A percentile compares a stretch with the other conserved stretches of the same genome.
These are phyloP conservation scores for Ascobolus immersus DNA, from an alignment of 495 filamentous ascomycete genomes.

Conservation along the genomic window DNA sequence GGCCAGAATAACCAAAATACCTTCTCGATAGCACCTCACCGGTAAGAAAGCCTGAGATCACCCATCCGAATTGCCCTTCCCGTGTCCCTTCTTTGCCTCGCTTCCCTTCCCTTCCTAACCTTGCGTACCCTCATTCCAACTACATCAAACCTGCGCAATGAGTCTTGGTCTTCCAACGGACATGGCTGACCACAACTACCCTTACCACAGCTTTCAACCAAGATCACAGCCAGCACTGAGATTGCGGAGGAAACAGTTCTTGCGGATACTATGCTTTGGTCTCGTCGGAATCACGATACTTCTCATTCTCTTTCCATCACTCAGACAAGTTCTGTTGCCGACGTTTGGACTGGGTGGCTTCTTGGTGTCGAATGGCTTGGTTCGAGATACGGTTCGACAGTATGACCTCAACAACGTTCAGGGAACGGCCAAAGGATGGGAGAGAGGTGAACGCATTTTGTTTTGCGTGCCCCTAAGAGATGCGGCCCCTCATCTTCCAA, in stretches of 20 bases:
- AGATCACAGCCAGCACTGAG: slow-evolving; percentile 49
- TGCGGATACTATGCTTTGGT: slow-evolving; percentile 31
- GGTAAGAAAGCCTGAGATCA: slow-evolving; percentile 33
- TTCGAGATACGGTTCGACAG: slow-evolving; percentile 63
- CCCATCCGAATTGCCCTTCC: slow-evolving; percentile 7
- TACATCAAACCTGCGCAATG: neutral
- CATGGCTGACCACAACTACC: too few species aligned
- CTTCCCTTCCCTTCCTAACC: slow-evolving; percentile 1
- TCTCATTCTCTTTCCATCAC: slow-evolving; percentile 35
- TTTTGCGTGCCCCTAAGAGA: slow-evolving; percentile 89
- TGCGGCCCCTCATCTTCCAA: slow-evolving; percentile 72
- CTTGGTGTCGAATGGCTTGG: too few species aligned
- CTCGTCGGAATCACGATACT: slow-evolving; percentile 23
- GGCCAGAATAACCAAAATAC: too few species aligned
- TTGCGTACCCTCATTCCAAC: slow-evolving; percentile 2
- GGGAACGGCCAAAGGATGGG: slow-evolving; percentile 77
- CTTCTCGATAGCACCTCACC: slow-evolving; percentile 74
- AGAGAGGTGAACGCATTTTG: slow-evolving; percentile 77
- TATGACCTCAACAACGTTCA: slow-evolving; percentile 84
- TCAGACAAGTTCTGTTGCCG: slow-evolving; percentile 43
- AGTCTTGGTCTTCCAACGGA: neutral
- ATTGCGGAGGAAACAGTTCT: slow-evolving; percentile 45
- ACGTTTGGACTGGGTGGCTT: slow-evolving; percentile 49
- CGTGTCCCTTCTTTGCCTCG: slow-evolving; percentile 4
- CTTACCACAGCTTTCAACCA: slow-evolving; percentile 49